A percentile compares a stretch with the other conserved stretches of the same genome.
Conservation (phyloP, 2,329 filamentous ascomycete genomes). For the Calonectria montana region DNA sequence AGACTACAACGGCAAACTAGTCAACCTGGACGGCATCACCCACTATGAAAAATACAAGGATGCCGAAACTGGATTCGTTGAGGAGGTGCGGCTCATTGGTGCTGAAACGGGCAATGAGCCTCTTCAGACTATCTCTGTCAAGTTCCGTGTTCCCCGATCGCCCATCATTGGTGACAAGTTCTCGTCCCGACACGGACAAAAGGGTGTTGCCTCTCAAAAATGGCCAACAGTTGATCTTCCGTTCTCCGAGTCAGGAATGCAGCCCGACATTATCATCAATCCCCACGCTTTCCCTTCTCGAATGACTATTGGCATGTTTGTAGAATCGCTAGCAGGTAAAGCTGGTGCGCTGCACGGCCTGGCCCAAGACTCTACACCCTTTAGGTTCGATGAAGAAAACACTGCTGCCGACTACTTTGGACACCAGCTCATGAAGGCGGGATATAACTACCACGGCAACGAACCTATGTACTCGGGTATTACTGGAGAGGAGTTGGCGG, state of each 20-base stretch:
- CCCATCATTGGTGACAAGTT: conserved; percentile 99
- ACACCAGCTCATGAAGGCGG: conserved; percentile 92
- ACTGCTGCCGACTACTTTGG: conserved; percentile 96
- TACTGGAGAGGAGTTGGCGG: conserved; percentile 91
- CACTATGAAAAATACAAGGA: conserved; percentile 97
- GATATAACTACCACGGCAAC: conserved; percentile 98
- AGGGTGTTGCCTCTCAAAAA: conserved; percentile 95
- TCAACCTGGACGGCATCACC: conserved; percentile 88
- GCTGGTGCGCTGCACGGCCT: conserved; percentile 92
- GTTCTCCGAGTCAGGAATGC: conserved; percentile 95
- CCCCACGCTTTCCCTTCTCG: conserved; percentile 98
- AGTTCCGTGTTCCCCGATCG: conserved; percentile 88
- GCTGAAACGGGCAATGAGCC: conserved; percentile 86
- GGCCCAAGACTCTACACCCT: conserved; percentile 96
- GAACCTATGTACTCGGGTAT: conserved; percentile 99
- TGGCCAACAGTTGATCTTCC: conserved; percentile 96
- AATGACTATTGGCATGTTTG: conserved; percentile 99
- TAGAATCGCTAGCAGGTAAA: conserved; percentile 96
- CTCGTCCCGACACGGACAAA: conserved; percentile 97
- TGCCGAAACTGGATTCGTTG: conserved; percentile 85
- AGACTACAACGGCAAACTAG: conserved; percentile 80
- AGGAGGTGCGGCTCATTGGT: conserved; percentile 92
- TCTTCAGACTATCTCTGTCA: conserved; percentile 89
- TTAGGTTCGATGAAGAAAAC: conserved; percentile 92
- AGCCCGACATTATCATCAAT: conserved; percentile 98